Conservation (phyloP, 2,329 filamentous ascomycete genomes). For the Huntiella savannae region DNA sequence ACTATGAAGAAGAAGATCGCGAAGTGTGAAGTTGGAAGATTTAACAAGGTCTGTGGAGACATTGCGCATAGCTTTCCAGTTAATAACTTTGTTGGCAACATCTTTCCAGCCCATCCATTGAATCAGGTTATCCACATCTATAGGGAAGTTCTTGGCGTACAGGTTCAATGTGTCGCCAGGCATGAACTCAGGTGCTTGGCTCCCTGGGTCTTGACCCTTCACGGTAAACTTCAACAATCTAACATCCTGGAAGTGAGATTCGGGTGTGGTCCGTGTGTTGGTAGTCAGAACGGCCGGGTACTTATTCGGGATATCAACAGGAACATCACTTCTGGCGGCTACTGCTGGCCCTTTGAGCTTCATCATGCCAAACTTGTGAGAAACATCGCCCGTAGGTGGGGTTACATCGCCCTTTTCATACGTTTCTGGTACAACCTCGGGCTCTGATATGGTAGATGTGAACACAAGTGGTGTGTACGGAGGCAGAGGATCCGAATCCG, state of each 20-base stretch:
- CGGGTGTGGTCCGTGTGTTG: slow-evolving; percentile 60
- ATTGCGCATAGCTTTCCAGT: slow-evolving; percentile 13
- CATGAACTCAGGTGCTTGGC: slow-evolving; percentile 21
- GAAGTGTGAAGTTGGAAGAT: slow-evolving; percentile 34
- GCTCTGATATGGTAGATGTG: neutral
- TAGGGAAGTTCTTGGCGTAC: slow-evolving; percentile 69
- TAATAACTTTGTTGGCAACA: slow-evolving; percentile 52
- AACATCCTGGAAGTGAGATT: slow-evolving; percentile 82
- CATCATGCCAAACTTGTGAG: slow-evolving; percentile 9
- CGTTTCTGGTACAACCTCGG: neutral
- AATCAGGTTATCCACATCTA: slow-evolving; percentile 64
- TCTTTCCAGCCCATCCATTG: slow-evolving; percentile 58
- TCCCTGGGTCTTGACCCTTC: slow-evolving; percentile 12
- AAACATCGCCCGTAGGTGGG: slow-evolving; percentile 18
- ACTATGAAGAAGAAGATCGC: slow-evolving; percentile 60
- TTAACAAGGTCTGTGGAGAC: slow-evolving; percentile 4
- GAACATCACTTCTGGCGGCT: slow-evolving; percentile 5
- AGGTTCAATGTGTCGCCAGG: slow-evolving; percentile 71
- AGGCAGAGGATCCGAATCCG: slow-evolving; percentile 53
- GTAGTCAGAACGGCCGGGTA: slow-evolving; percentile 30
- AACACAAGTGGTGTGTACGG: slow-evolving; percentile 35
- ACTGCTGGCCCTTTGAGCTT: neutral
- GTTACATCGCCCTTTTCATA: neutral
- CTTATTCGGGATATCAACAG: slow-evolving; percentile 2
- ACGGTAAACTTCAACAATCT: slow-evolving; percentile 51